Evolutionary conservation across 2,329 filamentous ascomycete species (phyloP).

Genomic region (Sphaerulina musiva): DNA sequence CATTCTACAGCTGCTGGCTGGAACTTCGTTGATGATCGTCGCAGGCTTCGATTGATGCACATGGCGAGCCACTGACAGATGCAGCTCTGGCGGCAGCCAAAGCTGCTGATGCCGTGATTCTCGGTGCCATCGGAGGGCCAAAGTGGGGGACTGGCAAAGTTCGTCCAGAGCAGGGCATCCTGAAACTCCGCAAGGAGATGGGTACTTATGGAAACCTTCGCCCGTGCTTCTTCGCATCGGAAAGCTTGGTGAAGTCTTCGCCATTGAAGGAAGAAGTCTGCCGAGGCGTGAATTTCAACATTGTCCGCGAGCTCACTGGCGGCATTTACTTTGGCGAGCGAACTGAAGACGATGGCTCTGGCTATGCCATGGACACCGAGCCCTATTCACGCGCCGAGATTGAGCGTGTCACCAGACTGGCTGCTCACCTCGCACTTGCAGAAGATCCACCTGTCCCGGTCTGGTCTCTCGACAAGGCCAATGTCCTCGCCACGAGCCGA

Average conservation of each 20-base stretch:
- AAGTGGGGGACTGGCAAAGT: slow-evolving; percentile 90
- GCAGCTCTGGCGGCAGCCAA: slow-evolving; percentile 77
- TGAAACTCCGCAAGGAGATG: slow-evolving; percentile 88
- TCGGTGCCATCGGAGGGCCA: slow-evolving; percentile 92
- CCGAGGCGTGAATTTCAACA: slow-evolving; percentile 81
- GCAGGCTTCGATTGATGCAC: slow-evolving; percentile 81
- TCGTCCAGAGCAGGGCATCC: slow-evolving; percentile 86
- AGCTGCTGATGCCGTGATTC: slow-evolving; percentile 77
- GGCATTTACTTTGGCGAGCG: slow-evolving; percentile 95
- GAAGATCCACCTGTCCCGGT: slow-evolving; percentile 70
- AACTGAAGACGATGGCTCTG: slow-evolving; percentile 70
- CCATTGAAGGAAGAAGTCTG: slow-evolving; percentile 82
- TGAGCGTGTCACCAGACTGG: slow-evolving; percentile 78
- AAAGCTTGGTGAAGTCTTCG: slow-evolving; percentile 73
- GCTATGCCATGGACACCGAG: slow-evolving; percentile 74
- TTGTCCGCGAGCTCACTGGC: slow-evolving; percentile 85
- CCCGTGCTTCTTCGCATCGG: slow-evolving; percentile 90
- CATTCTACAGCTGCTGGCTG: not conserved
- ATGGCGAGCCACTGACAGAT: slow-evolving; percentile 71
- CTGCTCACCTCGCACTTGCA: slow-evolving; percentile 70
- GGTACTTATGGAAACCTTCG: slow-evolving; percentile 90
- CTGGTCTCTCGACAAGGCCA: slow-evolving; percentile 90
- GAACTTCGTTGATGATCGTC: slow-evolving; percentile 3
- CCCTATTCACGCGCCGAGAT: slow-evolving; percentile 80
- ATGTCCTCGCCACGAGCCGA: slow-evolving; percentile 82